Conservation (phyloP, 495 filamentous ascomycete genomes). For the Penicillium cataractarum region DNA sequence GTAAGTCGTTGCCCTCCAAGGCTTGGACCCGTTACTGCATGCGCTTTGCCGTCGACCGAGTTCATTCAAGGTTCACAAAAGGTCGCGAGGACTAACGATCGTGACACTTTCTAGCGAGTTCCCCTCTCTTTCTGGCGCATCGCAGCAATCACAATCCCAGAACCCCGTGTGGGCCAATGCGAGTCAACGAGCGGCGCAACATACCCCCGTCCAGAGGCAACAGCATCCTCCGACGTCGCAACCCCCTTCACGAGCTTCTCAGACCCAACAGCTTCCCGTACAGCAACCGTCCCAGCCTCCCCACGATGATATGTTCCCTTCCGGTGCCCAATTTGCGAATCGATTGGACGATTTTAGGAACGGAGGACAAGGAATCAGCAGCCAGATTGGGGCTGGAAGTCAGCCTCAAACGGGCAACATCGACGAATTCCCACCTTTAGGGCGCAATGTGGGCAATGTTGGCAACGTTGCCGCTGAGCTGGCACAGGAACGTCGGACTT, state of each 20-base stretch:
- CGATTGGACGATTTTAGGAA: slow-evolving; percentile 61
- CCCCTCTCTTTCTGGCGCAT: slow-evolving; percentile 74
- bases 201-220: slow-evolving; percentile 68
- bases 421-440: slow-evolving; percentile 85
- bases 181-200: slow-evolving; percentile 58
- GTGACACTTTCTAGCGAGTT: slow-evolving; percentile 65
- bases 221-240: slow-evolving; percentile 58
- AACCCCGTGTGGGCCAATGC: slow-evolving; percentile 71
- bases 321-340: slow-evolving; percentile 56
- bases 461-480: slow-evolving; percentile 64
- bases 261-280: slow-evolving; percentile 54
- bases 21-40: slow-evolving; percentile 2
- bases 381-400: slow-evolving; percentile 53
- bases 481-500: slow-evolving; percentile 65
- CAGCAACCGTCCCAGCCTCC: slow-evolving; percentile 64
- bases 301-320: slow-evolving; percentile 58
- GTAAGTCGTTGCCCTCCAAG: slow-evolving; percentile 57
- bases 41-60: slow-evolving; percentile 7
- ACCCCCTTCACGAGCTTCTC: slow-evolving; percentile 50
- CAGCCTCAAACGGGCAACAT: slow-evolving; percentile 71
- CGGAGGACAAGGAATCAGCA: slow-evolving; percentile 62
- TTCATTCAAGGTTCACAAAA: slow-evolving; percentile 7
- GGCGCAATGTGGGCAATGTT: slow-evolving; percentile 57
- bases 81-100: slow-evolving; percentile 22
- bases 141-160: slow-evolving; percentile 64